These are phyloP conservation scores for Rhododendron vialii DNA, from an alignment of 148 eudicot species.

Conservation along the genomic window DNA sequence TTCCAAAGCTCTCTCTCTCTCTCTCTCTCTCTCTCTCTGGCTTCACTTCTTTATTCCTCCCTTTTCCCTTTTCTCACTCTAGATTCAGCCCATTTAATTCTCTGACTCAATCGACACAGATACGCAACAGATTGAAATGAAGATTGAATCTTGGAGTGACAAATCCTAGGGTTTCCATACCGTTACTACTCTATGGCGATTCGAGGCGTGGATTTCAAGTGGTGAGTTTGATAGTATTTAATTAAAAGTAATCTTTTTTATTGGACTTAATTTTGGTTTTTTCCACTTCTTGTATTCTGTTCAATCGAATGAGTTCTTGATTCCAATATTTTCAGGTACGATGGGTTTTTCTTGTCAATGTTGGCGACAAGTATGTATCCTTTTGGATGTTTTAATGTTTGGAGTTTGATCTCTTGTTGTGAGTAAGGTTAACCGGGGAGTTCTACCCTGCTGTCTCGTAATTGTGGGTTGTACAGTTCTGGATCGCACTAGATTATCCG, in stretches of 20 bases:
- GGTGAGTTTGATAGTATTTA: conserved; percentile 31
- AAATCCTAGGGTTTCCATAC: conserved; percentile 8
- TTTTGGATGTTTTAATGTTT: conserved; percentile 10
- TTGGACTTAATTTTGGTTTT: not conserved
- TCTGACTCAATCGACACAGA: not conserved
- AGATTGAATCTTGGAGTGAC: not conserved
- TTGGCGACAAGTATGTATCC: conserved; percentile 96
- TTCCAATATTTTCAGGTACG: conserved; percentile 65
- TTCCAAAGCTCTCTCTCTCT: not conserved
- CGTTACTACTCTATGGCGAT: conserved; percentile 39
- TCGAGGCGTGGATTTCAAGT: conserved; percentile 73
- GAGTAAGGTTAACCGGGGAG: not conserved
- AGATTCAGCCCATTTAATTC: not conserved
- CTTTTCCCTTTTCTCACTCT: conserved; percentile 4
- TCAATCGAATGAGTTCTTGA: not conserved
- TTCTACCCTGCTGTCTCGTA: not conserved
- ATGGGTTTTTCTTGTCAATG: conserved; percentile 98
- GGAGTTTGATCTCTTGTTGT: not conserved
- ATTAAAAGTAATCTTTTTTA: not conserved
- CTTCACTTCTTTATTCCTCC: not conserved
- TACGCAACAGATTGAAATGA: not conserved
- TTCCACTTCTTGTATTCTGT: not conserved
- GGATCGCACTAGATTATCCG: not conserved
- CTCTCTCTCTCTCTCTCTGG: not conserved
- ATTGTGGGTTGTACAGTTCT: not conserved